A percentile compares a stretch with the other conserved stretches of the same genome.
phyloP scores from a whole-genome alignment of 1,284 basidiomycete species.

The Cutaneotrichosporon dermatis region DNA sequence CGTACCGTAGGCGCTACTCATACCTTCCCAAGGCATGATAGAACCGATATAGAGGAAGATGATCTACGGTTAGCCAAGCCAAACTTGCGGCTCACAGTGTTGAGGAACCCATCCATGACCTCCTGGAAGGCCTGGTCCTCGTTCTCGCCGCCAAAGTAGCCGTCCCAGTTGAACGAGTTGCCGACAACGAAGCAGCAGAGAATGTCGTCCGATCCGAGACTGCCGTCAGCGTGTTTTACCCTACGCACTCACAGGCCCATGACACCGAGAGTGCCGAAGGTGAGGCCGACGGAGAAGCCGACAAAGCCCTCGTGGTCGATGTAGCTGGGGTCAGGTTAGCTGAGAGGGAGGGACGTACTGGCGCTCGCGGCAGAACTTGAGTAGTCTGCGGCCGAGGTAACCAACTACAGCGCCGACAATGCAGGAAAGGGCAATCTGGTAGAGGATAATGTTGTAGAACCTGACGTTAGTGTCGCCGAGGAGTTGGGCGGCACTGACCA shows the following conservation, averaged over 20 bases:
- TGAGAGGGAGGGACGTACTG: conserved; percentile 49
- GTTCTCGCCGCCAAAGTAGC: conserved; percentile 52
- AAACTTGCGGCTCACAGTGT: conserved; percentile 29
- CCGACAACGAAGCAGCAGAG: conserved; percentile 53
- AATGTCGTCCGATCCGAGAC: conserved; percentile 87
- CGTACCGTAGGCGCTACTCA: conserved; percentile 52
- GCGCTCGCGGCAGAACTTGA: conserved; percentile 34
- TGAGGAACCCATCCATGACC: conserved; percentile 55
- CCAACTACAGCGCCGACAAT: conserved; percentile 76
- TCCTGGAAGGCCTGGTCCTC: conserved; percentile 56
- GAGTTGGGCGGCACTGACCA: conserved; percentile 53
- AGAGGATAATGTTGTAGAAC: conserved; percentile 46
- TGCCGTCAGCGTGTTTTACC: conserved; percentile 46
- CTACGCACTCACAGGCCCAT: conserved; percentile 42
- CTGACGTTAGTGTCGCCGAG: conserved; percentile 15
- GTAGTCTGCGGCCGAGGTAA: conserved; percentile 49
- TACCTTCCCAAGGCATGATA: conserved; percentile 69
- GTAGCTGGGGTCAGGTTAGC: conserved; percentile 14
- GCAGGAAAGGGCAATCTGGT: conserved; percentile 62
- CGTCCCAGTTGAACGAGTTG: conserved; percentile 48
- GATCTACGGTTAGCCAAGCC: conserved; percentile 22
- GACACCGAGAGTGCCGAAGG: conserved; percentile 69
- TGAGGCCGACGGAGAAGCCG: conserved; percentile 45
- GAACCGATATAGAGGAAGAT: conserved; percentile 83
- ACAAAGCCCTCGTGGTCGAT: conserved; percentile 50